Evolutionary conservation across 2,329 filamentous ascomycete genomes (phyloP), one percentile per base, ranked within the genome.

Genomic region (Ilyonectria robusta): DNA sequence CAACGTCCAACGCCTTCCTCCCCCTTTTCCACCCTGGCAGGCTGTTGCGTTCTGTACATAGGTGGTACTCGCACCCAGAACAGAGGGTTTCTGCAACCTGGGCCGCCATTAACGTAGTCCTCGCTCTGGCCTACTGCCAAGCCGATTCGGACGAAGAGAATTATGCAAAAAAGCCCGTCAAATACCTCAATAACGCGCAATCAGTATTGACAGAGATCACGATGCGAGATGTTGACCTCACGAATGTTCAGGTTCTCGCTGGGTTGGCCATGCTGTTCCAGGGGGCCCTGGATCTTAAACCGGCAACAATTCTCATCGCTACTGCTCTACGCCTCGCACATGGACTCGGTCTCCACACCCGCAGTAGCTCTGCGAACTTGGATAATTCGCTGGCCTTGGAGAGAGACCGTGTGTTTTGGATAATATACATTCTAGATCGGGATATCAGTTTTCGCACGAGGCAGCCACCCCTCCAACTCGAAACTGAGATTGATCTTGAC

Each of bases 391-490:
- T 46, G 26, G 23, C 21, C 11, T 26, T 50, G 11, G 74, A 78
- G 29, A 72, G 76, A 42, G 59, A 65, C 17, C 77, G 77, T 19
- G 68, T 79, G 44, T 79, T 79, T 51, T 80, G 77, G 78, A 68
- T 79, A 26, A 76, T 75, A 46, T 80, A 79, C 40, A 68, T 68
- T 6, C 66, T 79, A 15, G 78, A 80, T 31, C 77, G 76, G 11
- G 67, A 69, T 40, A 29, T 66, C 29, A 69, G 67, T 48, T 7
- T 69, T 50, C 59, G 60, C 5, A 51, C 53, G 2, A 47, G 26
- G 31, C 57, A 57, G 15, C 54, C 64, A 5, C 60, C 67, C 2
- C 15, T 69, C 15, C 64, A 67, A 4, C 33, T 10, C 26, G 66
- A 70, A n/a, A 35, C n/a, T 29, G 58, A 66, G 9, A 64, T 69